Conservation (phyloP, 495 filamentous ascomycete species). For the Xylaria curta region DNA sequence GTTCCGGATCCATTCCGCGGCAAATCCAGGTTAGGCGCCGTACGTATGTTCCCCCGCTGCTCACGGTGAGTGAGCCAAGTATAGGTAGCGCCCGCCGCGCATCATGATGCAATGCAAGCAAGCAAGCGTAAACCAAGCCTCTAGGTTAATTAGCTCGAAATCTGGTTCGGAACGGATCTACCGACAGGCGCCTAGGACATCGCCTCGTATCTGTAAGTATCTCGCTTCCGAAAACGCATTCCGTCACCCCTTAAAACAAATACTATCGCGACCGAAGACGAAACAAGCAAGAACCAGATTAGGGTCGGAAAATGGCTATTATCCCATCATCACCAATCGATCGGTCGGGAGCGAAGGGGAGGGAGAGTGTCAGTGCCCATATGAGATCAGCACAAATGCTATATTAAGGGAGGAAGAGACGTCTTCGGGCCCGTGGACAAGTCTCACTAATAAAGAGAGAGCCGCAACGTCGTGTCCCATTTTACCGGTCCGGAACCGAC, state of each 20-base stretch:
- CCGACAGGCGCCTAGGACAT: too few species aligned
- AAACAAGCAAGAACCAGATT: background rate
- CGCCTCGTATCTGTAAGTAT: background rate
- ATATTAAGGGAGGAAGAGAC: constrained; percentile 13
- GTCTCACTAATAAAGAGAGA: constrained; percentile 4
- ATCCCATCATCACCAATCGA: background rate
- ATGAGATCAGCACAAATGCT: constrained; percentile 7
- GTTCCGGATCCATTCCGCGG: background rate
- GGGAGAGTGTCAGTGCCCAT: too few species aligned
- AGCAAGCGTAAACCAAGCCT: background rate
- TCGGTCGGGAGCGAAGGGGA: background rate
- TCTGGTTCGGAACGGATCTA: constrained; percentile 1
- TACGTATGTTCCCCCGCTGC: background rate
- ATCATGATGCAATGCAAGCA: background rate
- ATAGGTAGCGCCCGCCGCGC: background rate
- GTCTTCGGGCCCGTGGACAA: constrained; percentile 15
- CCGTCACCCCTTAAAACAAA: constrained; percentile 8
- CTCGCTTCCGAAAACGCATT: constrained; percentile 4
- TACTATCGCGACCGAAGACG: background rate
- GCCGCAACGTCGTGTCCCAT: background rate
- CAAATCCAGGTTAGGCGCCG: background rate
- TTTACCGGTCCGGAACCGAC: constrained; percentile 19
- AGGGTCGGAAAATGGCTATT: background rate
- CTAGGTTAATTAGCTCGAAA: background rate
- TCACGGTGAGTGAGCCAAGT: background rate